Base-by-base conservation (phyloP, 495 filamentous ascomycete genomes). In the Chaetomium fimeti region DNA sequence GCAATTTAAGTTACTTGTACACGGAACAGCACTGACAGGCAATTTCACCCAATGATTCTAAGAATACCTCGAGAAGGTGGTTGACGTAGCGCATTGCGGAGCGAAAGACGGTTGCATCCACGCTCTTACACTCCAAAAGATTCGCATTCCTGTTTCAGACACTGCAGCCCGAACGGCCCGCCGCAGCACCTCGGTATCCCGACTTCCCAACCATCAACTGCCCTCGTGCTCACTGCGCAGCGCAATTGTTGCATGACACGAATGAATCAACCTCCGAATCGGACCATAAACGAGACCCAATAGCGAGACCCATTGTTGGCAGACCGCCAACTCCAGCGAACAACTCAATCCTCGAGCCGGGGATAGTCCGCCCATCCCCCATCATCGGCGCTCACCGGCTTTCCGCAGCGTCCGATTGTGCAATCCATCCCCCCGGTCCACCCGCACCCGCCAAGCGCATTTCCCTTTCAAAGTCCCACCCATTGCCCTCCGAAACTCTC, bases 391-490 rank as follows among this genome's bases (percentile, higher is more conserved):
- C 63, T 48, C 51, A 47, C 62, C 63, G 66, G 66, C 66, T 59
- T 45, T 63, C 57, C 56, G 57, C 62, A 42, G 29, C 27, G 20
- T 24, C 58, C 63, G 55, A 60, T 57, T 61, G 63, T 55, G 56
- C 62, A 57, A 62, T 69, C 67, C 40, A 25, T 15, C 55, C 52
- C 36, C 29, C 40, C 56, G 56, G 43, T 16, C 57, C 69, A 68
- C 67, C 63, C 64, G 56, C 66, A 29, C 60, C 53, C n/a, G 69
- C 68, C 69, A 71, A 69, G 67, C 56, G 51, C 36, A 58, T 56
- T 66, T 68, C 62, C 63, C 54, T 65, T 69, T 59, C 56, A 65
- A 66, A 61, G 56, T 52, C 55, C 58, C 53, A 57, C 59, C 60
- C 54, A 61, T 45, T 66, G 52, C 64, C 42, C 48, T 49, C 57